A percentile compares a stretch with the other conserved stretches of the same genome.
phyloP scores from a whole-genome alignment of 2,329 filamentous ascomycete species.

The Diplodia corticola region DNA sequence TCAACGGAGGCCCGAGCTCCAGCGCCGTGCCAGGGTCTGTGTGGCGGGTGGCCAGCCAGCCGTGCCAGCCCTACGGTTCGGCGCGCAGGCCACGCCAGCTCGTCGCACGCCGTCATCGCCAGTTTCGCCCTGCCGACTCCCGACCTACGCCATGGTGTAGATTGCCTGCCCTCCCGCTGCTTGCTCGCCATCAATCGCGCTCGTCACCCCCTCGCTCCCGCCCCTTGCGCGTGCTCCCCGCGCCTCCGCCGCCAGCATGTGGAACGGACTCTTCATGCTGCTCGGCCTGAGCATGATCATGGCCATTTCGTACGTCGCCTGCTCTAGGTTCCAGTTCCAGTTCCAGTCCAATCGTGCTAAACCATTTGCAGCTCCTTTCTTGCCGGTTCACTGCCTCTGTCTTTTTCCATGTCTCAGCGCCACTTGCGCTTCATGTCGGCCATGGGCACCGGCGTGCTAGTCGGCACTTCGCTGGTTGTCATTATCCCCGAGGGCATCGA shows the following conservation, averaged over 20 bases:
- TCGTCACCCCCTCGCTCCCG: background rate
- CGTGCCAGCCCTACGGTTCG: constrained; percentile 11
- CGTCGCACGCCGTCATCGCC: constrained; percentile 11
- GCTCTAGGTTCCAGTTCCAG: background rate
- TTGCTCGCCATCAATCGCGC: background rate
- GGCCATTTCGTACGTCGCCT: constrained; percentile 58
- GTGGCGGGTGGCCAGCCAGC: no score
- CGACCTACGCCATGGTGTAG: constrained; percentile 3
- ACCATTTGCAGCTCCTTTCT: constrained; percentile 75
- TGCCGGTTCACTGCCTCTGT: constrained; percentile 85
- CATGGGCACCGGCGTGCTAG: constrained; percentile 88
- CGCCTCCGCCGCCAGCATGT: constrained; percentile 40
- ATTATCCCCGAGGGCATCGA: constrained; percentile 98
- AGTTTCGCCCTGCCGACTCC: constrained; percentile 14
- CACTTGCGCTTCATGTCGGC: constrained; percentile 88
- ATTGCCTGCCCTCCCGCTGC: background rate
- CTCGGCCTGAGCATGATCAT: constrained; percentile 65
- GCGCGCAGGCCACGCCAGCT: constrained; percentile 14
- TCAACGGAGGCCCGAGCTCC: background rate
- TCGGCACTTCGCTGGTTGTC: constrained; percentile 92
- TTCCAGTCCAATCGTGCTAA: background rate
- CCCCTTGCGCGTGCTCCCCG: background rate
- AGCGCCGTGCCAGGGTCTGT: background rate
- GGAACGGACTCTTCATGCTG: constrained; percentile 66
- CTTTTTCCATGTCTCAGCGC: constrained; percentile 81